Percentiles rank a stretch among this genome's conserved stretches.
phyloP scores from a whole-genome alignment of 2,329 filamentous ascomycete species.

The Colletotrichum karsti region DNA sequence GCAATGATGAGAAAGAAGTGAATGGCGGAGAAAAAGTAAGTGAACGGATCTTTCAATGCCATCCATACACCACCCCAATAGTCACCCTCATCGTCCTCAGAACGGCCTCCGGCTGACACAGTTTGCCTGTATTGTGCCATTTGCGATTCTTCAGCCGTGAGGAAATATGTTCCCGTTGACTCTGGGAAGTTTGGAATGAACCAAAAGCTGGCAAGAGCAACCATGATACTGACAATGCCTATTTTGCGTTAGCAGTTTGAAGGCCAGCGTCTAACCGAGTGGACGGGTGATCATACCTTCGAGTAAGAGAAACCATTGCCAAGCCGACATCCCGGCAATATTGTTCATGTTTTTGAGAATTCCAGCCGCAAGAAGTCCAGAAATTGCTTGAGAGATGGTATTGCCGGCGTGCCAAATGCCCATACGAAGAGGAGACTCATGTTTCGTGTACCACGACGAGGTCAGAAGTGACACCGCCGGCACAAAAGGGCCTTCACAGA shows the following conservation, averaged over 20 bases:
- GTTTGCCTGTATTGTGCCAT: slow-evolving; percentile 47
- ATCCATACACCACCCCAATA: slow-evolving; percentile 46
- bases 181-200: slow-evolving; percentile 47
- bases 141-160: slow-evolving; percentile 46
- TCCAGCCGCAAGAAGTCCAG: slow-evolving; percentile 51
- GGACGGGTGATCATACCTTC: slow-evolving; percentile 31
- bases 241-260: background rate
- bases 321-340: slow-evolving; percentile 40
- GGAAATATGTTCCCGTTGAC: slow-evolving; percentile 40
- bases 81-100: slow-evolving; percentile 47
- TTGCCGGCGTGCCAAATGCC: slow-evolving; percentile 55
- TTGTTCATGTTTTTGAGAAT: slow-evolving; percentile 54
- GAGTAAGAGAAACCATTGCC: slow-evolving; percentile 54
- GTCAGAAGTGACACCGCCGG: slow-evolving; percentile 56
- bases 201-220: slow-evolving; percentile 41
- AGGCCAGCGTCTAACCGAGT: background rate
- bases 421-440: slow-evolving; percentile 51
- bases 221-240: slow-evolving; percentile 41
- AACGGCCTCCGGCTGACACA: slow-evolving; percentile 43
- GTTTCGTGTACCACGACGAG: slow-evolving; percentile 56
- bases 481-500: slow-evolving; percentile 49
- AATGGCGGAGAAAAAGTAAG: slow-evolving; percentile 45
- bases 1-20: slow-evolving; percentile 54
- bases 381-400: slow-evolving; percentile 52
- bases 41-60: slow-evolving; percentile 44